A percentile compares a stretch with the other conserved stretches of the same genome.
phyloP scores from a whole-genome alignment of 805 yeast genomes.

The Kuraishia cidri region DNA sequence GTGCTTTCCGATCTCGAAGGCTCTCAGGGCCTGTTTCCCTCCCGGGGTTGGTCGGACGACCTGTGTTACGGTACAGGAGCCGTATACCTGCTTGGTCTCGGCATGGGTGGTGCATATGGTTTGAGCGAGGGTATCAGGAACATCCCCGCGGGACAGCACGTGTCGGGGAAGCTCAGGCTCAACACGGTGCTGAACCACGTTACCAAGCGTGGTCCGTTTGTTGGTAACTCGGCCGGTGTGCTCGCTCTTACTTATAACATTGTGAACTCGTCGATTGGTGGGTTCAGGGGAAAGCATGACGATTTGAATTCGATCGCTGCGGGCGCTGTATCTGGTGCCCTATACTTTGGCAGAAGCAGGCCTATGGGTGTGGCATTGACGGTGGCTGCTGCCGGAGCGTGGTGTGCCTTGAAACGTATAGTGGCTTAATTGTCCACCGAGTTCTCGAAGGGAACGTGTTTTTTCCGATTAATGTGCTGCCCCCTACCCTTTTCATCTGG shows the following conservation, averaged over 20 bases:
- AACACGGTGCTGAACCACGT: constrained; percentile 88
- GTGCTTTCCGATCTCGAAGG: constrained; percentile 72
- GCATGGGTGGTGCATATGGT: constrained; percentile 86
- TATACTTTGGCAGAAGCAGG: constrained; percentile 79
- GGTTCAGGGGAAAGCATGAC: constrained; percentile 83
- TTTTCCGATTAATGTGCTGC: too few species aligned
- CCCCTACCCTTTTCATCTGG: too few species aligned
- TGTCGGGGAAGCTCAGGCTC: constrained; percentile 73
- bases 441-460: too few species aligned
- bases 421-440: too few species aligned
- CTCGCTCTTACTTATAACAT: constrained; percentile 84
- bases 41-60: constrained; percentile 98
- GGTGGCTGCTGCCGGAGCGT: constrained; percentile 86
- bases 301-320: constrained; percentile 74
- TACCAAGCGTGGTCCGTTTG: constrained; percentile 91
- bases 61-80: constrained; percentile 97
- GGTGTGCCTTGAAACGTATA: constrained; percentile 88
- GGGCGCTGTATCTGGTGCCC: constrained; percentile 88
- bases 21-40: constrained; percentile 82
- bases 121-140: constrained; percentile 76
- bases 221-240: constrained; percentile 94
- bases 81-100: constrained; percentile 78
- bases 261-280: constrained; percentile 71
- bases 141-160: constrained; percentile 50
- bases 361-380: constrained; percentile 84